Evolutionary conservation across 495 filamentous ascomycete species (phyloP), one percentile per base, ranked within the genome.

Genomic region (Collariella sp.): DNA sequence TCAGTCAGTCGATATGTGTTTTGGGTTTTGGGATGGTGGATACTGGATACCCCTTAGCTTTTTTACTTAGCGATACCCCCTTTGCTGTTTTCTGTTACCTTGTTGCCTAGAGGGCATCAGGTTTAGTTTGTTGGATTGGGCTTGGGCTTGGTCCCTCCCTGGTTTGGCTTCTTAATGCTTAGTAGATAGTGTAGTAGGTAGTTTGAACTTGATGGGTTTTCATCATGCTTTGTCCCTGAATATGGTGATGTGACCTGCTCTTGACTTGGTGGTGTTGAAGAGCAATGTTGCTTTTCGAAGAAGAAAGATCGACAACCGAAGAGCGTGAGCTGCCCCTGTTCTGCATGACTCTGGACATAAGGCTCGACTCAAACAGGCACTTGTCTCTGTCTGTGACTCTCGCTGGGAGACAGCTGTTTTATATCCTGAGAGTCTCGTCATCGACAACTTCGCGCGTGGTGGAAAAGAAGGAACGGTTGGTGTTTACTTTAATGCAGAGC

Each of bases 111-210:
- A 26, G 11, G 12, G 29, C 19, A 12, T n/a, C n/a, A n/a, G n/a
- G n/a, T n/a, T n/a, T n/a, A 16, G 1, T 1, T 33, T 7, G 46
- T 12, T 36, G 12, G 38, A 16, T 42, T 10, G 1, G 40, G 2
- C 15, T 26, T 26, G 42, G 42, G 10, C 22, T 24, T 22, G 19
- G 42, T 23, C 11, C 16, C n/a, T 20, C 11, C 13, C 19, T n/a
- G 9, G 38, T 18, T 16, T 40, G 15, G 5, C 3, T 40, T 40
- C 5, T 40, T 40, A 40, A 18, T 40, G 4, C 5, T 5, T 50
- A 39, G 12, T 51, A 31, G 24, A 15, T 51, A 51, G 38, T 33
- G 24, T 42, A 42, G 48, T 51, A 51, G 48, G 31, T 51, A 51
- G 48, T 9, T 31, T 42, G 15, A 39, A 51, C 1, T 19, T 22